A percentile compares a stretch with the other conserved stretches of the same genome.
These are phyloP conservation scores for Heracleum sosnowskyi DNA, from an alignment of 129 eudicot genomes.

Conservation along the genomic window DNA sequence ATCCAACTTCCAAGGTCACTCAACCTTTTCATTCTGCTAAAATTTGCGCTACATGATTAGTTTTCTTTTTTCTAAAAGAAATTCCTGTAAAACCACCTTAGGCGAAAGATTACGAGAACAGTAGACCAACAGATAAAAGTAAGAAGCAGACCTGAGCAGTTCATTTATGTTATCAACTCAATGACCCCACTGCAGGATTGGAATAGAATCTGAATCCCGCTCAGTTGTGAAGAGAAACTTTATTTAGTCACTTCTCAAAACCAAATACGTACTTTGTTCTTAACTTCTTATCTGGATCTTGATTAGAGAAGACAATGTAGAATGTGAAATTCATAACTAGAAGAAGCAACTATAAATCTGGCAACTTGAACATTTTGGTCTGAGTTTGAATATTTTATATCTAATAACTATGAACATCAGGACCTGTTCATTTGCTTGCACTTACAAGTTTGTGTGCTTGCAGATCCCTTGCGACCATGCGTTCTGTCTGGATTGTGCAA, in stretches of 20 bases:
- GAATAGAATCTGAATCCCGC: background rate
- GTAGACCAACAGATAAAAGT: background rate
- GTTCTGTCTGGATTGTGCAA: slow-evolving; percentile 88
- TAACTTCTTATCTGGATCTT: background rate
- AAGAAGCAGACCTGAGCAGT: background rate
- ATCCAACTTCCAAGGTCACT: background rate
- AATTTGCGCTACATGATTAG: too few relatives aligned
- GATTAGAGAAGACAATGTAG: background rate
- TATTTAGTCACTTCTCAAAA: background rate
- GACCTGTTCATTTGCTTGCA: background rate
- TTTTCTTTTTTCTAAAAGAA: too few relatives aligned
- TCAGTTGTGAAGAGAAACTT: background rate
- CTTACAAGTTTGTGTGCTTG: slow-evolving; percentile 26
- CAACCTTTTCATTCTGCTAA: background rate
- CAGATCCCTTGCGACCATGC: slow-evolving; percentile 97
- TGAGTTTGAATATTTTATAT: background rate
- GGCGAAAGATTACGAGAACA: background rate
- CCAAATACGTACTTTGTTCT: background rate
- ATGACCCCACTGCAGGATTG: background rate
- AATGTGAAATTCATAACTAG: background rate
- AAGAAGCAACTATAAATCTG: background rate
- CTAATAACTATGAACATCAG: background rate
- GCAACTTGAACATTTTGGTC: background rate
- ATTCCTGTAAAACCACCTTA: background rate
- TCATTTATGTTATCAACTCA: background rate